Evolutionary conservation across 2,329 filamentous ascomycete genomes (phyloP).

Genomic region (Orbilia quercus): DNA sequence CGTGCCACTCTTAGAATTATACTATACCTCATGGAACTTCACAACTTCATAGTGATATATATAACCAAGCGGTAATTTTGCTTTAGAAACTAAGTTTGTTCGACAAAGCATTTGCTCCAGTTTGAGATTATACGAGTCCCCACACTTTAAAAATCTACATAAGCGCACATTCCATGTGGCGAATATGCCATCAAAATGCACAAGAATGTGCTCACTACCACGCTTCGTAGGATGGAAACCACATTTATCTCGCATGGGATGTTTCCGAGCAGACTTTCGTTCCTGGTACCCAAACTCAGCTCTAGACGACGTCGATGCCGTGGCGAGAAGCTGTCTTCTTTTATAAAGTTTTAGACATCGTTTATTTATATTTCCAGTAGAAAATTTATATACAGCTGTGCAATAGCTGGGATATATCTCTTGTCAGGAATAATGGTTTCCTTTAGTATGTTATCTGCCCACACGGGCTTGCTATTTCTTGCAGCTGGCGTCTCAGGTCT

Average conservation of each 20-base stretch:
- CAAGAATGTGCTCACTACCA: slow-evolving; percentile 39
- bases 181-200: not conserved
- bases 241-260: slow-evolving; percentile 11
- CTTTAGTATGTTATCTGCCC: not conserved
- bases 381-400: not conserved
- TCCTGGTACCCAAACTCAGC: not conserved
- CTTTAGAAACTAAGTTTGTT: no score
- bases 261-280: not conserved
- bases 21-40: not conserved
- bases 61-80: no score
- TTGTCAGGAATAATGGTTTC: not conserved
- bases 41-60: no score
- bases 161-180: not conserved
- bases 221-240: slow-evolving; percentile 1
- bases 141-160: not conserved
- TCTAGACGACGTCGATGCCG: not conserved
- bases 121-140: slow-evolving; percentile 19
- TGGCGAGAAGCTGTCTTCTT: no score
- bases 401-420: not conserved
- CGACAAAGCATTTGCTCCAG: not conserved
- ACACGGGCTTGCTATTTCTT: not conserved
- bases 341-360: no score
- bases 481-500: slow-evolving; percentile 23
- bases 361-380: not conserved
- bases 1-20: no score